phyloP scores from a whole-genome alignment of 768 basidiomycete genomes.

The Mrakia blollopis region DNA sequence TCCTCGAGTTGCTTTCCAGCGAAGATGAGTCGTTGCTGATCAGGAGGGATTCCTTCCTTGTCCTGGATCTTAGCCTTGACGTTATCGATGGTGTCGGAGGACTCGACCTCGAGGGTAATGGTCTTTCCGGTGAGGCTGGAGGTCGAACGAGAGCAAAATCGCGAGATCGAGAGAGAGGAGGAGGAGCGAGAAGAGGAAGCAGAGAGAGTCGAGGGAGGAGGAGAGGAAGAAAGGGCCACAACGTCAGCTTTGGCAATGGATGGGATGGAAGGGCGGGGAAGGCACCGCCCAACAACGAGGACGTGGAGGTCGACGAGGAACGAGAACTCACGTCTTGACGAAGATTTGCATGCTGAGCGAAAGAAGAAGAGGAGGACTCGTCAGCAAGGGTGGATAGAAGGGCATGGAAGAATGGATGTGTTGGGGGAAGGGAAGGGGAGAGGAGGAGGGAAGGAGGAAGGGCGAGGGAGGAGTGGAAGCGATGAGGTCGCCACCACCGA shows the following conservation, averaged over 20 bases:
- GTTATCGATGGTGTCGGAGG: conserved; percentile 51
- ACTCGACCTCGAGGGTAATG: conserved; percentile 64
- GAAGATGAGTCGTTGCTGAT: conserved; percentile 86
- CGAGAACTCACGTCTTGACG: conserved; percentile 25
- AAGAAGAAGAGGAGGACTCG: neutral
- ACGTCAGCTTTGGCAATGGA: conserved; percentile 1
- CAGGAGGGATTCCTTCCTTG: conserved; percentile 64
- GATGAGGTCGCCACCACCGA: neutral
- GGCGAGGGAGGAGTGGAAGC: neutral
- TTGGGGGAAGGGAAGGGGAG: neutral
- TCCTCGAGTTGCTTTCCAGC: conserved; percentile 91
- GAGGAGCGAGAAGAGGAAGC: neutral
- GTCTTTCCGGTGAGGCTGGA: conserved; percentile 46
- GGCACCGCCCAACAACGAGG: neutral
- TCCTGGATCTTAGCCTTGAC: conserved; percentile 47
- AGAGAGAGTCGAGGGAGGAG: neutral
- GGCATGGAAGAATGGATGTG: neutral
- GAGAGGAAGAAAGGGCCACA: neutral
- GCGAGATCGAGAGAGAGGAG: neutral
- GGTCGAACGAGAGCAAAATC: conserved; percentile 21
- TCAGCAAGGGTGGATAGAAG: conserved; percentile 2
- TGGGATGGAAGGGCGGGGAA: conserved; percentile 7
- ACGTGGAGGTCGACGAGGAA: neutral
- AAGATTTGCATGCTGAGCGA: conserved; percentile 27
- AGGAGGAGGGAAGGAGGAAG: neutral